Base-by-base conservation (phyloP, 768 basidiomycete genomes). In the Lyophyllum shimeji region DNA sequence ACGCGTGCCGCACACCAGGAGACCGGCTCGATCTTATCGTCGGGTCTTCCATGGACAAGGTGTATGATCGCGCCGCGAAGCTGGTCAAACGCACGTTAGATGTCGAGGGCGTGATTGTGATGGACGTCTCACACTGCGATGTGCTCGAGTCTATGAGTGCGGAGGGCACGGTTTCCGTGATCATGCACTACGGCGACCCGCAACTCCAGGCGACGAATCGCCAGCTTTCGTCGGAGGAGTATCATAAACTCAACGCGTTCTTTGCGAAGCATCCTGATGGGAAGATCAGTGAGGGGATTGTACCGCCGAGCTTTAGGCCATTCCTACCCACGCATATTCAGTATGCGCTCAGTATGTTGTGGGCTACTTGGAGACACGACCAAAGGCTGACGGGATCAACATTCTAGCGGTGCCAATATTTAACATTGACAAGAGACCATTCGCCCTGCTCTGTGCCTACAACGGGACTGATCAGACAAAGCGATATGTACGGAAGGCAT, bases 41-140 rank as follows among this genome's bases (percentile, higher is more conserved):
- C 18, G 73, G 73, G 18, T 67, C 76, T 1, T 80, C 74, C 0
- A 96, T 97, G 93, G 91, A 95, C 65, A 85, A 82, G 58, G 87
- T 98, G 9, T 98, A 96, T 64, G 86, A 90, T 58, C 86, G 85
- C n/a, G 95, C 95, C 0, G 91, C 93, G 33, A 87, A 87, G 63
- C 83, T 98, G 40, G 90, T 98, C 57, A 86, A 89, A 69, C 83
- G 88, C 45, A 96, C 95, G 0, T 80, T 98, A 39, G 95, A 95
- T 66, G 88, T 96, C 9, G 93, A 96, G 69, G 93, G 93, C 31
- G 92, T 93, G 40, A 77, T 95, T 55, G 89, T 98, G 48, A 85
- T 97, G 79, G 95, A 98, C 69, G 87, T 97, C 39, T 90, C 91
- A 18, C 90, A 93, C 59, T 92, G 90, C 64, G 92, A 98, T 66